Percentiles rank a stretch among this genome's conserved stretches.
phyloP scores from a whole-genome alignment of 495 filamentous ascomycete genomes.

The Emericellopsis terricola region DNA sequence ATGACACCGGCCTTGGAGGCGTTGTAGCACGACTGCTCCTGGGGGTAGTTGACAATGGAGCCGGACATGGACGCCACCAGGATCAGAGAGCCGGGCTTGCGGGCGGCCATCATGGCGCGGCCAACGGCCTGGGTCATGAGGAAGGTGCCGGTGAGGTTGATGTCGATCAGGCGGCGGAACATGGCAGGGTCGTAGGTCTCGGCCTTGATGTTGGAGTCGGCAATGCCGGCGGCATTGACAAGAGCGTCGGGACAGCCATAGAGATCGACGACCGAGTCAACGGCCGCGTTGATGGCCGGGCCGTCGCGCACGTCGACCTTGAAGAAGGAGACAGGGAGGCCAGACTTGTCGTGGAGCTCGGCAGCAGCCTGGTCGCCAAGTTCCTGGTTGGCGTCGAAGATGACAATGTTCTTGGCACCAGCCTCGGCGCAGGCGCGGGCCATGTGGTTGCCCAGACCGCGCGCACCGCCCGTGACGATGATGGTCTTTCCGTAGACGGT shows the following conservation, averaged over 20 bases:
- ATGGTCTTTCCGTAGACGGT: slow-evolving; percentile 47
- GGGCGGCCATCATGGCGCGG: slow-evolving; percentile 43
- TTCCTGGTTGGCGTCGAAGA: slow-evolving; percentile 57
- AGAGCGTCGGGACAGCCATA: slow-evolving; percentile 53
- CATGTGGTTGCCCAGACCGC: slow-evolving; percentile 62
- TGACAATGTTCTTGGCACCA: slow-evolving; percentile 51
- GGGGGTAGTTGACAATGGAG: slow-evolving; percentile 61
- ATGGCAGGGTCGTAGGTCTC: slow-evolving; percentile 41
- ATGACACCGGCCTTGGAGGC: slow-evolving; percentile 66
- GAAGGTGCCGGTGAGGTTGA: slow-evolving; percentile 61
- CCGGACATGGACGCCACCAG: slow-evolving; percentile 66
- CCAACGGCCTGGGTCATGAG: slow-evolving; percentile 46
- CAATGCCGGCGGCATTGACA: slow-evolving; percentile 73
- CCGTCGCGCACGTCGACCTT: slow-evolving; percentile 60
- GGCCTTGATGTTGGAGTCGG: slow-evolving; percentile 41
- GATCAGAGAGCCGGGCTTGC: slow-evolving; percentile 51
- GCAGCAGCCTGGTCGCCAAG: slow-evolving; percentile 49
- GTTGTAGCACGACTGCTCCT: slow-evolving; percentile 65
- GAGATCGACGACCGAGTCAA: slow-evolving; percentile 36
- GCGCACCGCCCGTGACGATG: slow-evolving; percentile 56
- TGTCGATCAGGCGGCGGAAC: slow-evolving; percentile 57
- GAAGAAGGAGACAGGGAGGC: slow-evolving; percentile 57
- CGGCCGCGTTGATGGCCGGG: slow-evolving; percentile 39
- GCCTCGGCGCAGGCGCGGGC: slow-evolving; percentile 56
- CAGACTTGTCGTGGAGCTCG: slow-evolving; percentile 46